phyloP scores from a whole-genome alignment of 2,329 filamentous ascomycete genomes.

The Pseudocercospora musae region DNA sequence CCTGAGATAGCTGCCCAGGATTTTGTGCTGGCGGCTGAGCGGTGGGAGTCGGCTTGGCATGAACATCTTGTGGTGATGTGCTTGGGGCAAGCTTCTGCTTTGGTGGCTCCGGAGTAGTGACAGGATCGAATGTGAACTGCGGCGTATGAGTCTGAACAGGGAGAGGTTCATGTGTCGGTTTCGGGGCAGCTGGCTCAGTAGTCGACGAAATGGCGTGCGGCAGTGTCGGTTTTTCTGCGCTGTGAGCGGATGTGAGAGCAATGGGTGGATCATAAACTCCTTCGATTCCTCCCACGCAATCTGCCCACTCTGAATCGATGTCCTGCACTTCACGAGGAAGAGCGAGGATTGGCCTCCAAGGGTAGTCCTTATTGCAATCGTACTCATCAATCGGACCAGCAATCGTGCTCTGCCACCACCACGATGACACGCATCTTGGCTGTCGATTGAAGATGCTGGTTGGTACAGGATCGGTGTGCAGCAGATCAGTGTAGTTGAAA shows the following conservation, averaged over 20 bases:
- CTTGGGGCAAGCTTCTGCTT: background rate
- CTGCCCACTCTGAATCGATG: constrained; percentile 15
- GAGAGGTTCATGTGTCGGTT: background rate
- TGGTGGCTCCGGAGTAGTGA: background rate
- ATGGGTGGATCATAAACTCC: constrained; percentile 15
- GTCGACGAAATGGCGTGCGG: background rate
- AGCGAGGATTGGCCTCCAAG: constrained; percentile 14
- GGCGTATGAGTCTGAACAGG: background rate
- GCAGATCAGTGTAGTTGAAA: constrained; percentile 20
- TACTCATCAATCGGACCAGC: constrained; percentile 9
- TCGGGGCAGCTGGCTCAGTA: background rate
- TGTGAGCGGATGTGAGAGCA: constrained; percentile 9
- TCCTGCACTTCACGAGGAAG: constrained; percentile 9
- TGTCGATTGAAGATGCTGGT: constrained; percentile 14
- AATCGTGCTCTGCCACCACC: background rate
- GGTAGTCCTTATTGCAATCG: background rate
- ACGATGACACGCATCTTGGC: constrained; percentile 7
- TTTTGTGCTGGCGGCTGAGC: background rate
- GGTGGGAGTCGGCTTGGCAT: background rate
- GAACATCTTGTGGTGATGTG: background rate
- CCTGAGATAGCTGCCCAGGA: background rate
- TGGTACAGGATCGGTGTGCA: constrained; percentile 15
- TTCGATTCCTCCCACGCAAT: constrained; percentile 13
- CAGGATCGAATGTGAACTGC: background rate
- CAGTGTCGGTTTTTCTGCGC: constrained; percentile 1